Conservation (phyloP, 78 protist species). For the Cavenderia fasciculata region DNA sequence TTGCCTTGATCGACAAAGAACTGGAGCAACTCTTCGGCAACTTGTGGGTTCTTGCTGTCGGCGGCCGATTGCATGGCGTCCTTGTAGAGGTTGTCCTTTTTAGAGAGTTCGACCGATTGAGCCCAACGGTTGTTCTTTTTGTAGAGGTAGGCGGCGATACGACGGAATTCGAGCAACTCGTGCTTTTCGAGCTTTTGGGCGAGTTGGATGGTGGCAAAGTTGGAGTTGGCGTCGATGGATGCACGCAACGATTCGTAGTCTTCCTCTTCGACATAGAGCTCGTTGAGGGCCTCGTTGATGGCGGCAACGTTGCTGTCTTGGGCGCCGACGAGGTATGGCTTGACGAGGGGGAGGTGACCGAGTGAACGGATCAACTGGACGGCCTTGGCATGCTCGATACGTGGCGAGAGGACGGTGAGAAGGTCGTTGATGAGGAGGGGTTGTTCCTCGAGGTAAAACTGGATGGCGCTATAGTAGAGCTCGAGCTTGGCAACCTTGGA, state of each 20-base stretch:
- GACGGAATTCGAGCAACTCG: constrained; percentile 97
- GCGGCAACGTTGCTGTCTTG: constrained; percentile 86
- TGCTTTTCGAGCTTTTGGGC: constrained; percentile 94
- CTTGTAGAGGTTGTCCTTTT: constrained; percentile 94
- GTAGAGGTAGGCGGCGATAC: constrained; percentile 97
- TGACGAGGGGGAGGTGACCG: constrained; percentile 91
- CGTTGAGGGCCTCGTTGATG: constrained; percentile 98
- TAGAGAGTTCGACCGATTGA: constrained; percentile 95
- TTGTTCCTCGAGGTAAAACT: constrained; percentile 93
- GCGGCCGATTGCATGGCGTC: constrained; percentile 99
- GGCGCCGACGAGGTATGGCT: constrained; percentile 90
- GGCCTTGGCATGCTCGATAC: constrained; percentile 94
- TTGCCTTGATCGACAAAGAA: constrained; percentile 92
- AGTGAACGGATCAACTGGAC: constrained; percentile 79
- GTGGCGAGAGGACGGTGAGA: constrained; percentile 77
- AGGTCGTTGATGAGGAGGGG: constrained; percentile 93
- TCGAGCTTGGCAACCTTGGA: constrained; percentile 95
- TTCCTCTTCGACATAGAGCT: constrained; percentile 96
- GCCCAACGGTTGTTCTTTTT: constrained; percentile 84
- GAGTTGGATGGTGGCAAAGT: constrained; percentile 94
- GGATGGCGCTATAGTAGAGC: constrained; percentile 92
- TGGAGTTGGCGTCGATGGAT: constrained; percentile 87
- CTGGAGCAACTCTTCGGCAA: constrained; percentile 94
- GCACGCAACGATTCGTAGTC: constrained; percentile 95
- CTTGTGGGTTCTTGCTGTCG: constrained; percentile 83